Base-by-base conservation (phyloP, 257 asterid species). In the Solanum phureja region DNA sequence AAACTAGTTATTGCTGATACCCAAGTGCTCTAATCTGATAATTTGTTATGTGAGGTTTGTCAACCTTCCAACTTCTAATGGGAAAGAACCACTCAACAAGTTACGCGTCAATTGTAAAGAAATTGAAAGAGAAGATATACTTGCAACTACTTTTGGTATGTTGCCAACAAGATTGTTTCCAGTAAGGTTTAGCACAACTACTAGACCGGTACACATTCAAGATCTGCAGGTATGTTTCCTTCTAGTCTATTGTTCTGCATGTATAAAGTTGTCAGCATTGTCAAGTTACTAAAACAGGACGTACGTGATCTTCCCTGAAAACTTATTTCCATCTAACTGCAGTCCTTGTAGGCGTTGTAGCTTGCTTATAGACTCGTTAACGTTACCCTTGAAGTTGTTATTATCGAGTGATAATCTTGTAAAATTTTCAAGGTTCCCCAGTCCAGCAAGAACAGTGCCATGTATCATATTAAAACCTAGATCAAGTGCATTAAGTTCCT, bases 141-240 rank as follows among this genome's bases (percentile, higher is more conserved):
- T 40, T 11, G 66, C 18, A 5, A 89, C 23, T 73, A 74, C 86
- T 3, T 27, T 19, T 6, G 87, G 88, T 7, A 89, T 79, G 72
- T 52, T 11, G 7, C 91, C 91, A 37, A 60, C 13, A 42, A 89
- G 89, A 18, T 23, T 84, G 16, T 87, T 89, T 23, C 87, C 77
- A 7, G 88, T 74, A 6, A 89, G 24, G 87, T 87, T 72, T 12
- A 89, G 60, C 60, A 58, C 38, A 42, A 10, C 46, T 42, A 19
- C 58, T 66, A 89, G 31, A 8, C 76, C 34, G 35, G 11, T 60
- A 14, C 83, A 56, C 18, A 37, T 83, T 18, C 81, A 11, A 86
- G 56, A 74, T 72, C 85, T 71, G 71, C 16, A 8, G 91, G 89
- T 37, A 83, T 58, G 14, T 37, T 40, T 71, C 89, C 90, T 35